Conservation (phyloP, 306 rosid species). For the Ochetophila trinervis region DNA sequence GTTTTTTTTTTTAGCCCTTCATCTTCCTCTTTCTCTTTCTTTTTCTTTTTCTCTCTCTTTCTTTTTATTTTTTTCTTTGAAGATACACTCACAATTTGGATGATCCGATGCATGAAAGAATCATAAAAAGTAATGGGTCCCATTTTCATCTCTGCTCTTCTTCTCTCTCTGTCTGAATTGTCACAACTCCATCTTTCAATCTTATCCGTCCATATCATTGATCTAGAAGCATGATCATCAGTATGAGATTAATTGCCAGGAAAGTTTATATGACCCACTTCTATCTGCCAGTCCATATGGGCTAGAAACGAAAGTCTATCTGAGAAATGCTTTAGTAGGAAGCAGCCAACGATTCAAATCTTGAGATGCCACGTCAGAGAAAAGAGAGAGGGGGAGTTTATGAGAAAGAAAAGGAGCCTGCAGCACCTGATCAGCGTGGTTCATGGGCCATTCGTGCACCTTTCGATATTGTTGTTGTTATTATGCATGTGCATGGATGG, state of each 20-base stretch:
- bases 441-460: slow-evolving; percentile 47
- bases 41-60: not conserved
- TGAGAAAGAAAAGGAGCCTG: slow-evolving; percentile 1
- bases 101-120: slow-evolving; percentile 22
- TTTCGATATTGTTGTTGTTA: slow-evolving; percentile 4
- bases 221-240: not conserved
- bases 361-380: slow-evolving; percentile 14
- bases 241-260: slow-evolving; percentile 37
- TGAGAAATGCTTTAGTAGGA: no score
- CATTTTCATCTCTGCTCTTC: not conserved
- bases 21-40: not conserved
- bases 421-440: slow-evolving; percentile 54
- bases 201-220: slow-evolving; percentile 29
- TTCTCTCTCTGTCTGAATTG: slow-evolving; percentile 1
- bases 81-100: slow-evolving; percentile 21
- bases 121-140: slow-evolving; percentile 8
- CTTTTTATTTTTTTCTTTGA: not conserved
- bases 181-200: slow-evolving; percentile 22
- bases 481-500: slow-evolving; percentile 53
- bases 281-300: no score
- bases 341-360: slow-evolving; percentile 26
- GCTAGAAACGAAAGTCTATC: no score
- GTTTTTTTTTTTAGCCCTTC: not conserved
- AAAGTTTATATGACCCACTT: slow-evolving; percentile 15
- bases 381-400: not conserved